phyloP scores from a whole-genome alignment of 176 grass and related monocot genomes.

The Raddia distichophylla region DNA sequence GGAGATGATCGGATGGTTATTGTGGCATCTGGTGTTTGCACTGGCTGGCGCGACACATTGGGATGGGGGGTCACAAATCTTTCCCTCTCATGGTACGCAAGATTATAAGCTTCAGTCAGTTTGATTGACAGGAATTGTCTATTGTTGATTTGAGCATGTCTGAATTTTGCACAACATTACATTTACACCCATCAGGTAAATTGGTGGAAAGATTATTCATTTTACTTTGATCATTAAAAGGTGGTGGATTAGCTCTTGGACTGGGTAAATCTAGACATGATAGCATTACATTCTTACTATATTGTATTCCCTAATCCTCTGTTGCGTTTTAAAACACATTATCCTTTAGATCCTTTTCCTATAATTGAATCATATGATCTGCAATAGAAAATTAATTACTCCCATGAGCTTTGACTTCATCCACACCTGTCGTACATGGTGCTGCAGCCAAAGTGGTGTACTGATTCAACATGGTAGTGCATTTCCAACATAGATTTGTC shows the following conservation, averaged over 20 bases:
- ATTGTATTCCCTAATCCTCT: not conserved
- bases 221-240: not conserved
- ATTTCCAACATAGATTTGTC: not conserved
- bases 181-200: not conserved
- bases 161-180: not conserved
- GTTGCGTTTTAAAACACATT: not conserved
- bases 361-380: slow-evolving; percentile 4
- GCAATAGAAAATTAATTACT: not conserved
- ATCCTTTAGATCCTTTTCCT: slow-evolving; percentile 9
- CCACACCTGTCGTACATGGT: not conserved
- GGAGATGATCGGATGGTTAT: slow-evolving; percentile 70
- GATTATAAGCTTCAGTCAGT: not conserved
- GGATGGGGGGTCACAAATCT: slow-evolving; percentile 72
- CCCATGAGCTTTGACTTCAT: not conserved
- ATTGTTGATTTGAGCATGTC: not conserved
- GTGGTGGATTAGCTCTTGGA: not conserved
- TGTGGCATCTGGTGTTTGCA: slow-evolving; percentile 86
- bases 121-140: not conserved
- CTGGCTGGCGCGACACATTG: slow-evolving; percentile 81
- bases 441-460: not conserved
- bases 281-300: not conserved
- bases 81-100: slow-evolving; percentile 70
- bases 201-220: not conserved
- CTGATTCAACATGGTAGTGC: not conserved
- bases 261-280: not conserved